These are phyloP conservation scores for Penicillium sp. DNA, from an alignment of 2,329 filamentous ascomycete species.

Conservation along the genomic window DNA sequence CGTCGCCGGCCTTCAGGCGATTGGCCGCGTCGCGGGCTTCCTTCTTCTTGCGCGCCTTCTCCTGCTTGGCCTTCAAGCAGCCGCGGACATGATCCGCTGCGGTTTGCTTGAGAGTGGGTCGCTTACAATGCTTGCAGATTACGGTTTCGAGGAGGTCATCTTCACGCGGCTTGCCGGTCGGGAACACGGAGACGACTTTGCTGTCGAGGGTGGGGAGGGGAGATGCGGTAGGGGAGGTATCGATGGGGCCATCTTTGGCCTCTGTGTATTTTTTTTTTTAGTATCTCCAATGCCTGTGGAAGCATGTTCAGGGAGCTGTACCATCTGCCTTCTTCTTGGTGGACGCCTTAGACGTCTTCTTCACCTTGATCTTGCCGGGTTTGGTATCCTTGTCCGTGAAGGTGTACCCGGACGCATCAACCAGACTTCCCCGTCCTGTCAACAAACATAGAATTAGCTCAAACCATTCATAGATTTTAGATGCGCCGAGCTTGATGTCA, in stretches of 20 bases:
- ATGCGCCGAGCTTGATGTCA: not conserved
- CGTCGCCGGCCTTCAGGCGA: conserved; percentile 54
- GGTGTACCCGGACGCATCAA: conserved; percentile 49
- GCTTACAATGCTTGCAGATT: conserved; percentile 92
- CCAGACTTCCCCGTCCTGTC: conserved; percentile 37
- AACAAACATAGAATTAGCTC: conserved; percentile 7
- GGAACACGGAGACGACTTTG: conserved; percentile 73
- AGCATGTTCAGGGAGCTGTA: conserved; percentile 17
- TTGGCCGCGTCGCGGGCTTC: conserved; percentile 71
- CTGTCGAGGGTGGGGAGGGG: conserved; percentile 66
- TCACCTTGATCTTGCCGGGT: conserved; percentile 47
- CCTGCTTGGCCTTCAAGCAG: conserved; percentile 81
- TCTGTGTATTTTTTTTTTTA: conserved; percentile 18
- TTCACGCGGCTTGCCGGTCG: conserved; percentile 76
- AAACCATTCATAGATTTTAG: not conserved
- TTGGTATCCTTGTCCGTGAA: conserved; percentile 48
- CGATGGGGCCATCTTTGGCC: conserved; percentile 29
- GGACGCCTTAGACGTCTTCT: conserved; percentile 37
- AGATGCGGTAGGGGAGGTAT: conserved; percentile 39
- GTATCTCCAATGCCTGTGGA: not conserved
- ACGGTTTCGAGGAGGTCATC: conserved; percentile 78
- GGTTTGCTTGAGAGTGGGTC: conserved; percentile 73
- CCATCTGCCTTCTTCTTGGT: conserved; percentile 40
- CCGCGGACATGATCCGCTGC: conserved; percentile 78
- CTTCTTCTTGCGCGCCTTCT: conserved; percentile 75